phyloP scores from a whole-genome alignment of 1,284 basidiomycete species.

The Moniliophthora roreri region DNA sequence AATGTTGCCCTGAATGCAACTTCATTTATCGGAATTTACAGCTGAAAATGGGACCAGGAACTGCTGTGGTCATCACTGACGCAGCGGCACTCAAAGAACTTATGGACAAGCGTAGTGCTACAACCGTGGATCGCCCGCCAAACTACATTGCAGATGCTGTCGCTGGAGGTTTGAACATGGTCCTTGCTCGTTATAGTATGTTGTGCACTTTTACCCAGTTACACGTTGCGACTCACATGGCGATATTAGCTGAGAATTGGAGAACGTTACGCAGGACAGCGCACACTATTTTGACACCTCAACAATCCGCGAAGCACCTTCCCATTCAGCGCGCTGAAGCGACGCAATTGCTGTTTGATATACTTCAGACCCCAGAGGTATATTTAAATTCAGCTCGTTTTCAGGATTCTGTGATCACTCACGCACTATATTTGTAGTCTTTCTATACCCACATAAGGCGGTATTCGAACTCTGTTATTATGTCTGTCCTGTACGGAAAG shows the following conservation, averaged over 20 bases:
- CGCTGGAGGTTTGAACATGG: conserved; percentile 15
- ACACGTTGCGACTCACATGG: too few relatives aligned
- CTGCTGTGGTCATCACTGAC: conserved; percentile 15
- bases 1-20: not conserved
- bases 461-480: conserved; percentile 27
- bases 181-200: conserved; percentile 14
- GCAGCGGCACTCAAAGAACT: conserved; percentile 16
- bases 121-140: conserved; percentile 13
- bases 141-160: conserved; percentile 13
- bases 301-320: conserved; percentile 24
- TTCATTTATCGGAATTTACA: not conserved
- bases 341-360: conserved; percentile 30
- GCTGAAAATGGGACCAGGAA: conserved; percentile 15
- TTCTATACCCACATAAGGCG: conserved; percentile 28
- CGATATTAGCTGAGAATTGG: conserved; percentile 25
- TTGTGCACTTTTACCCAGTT: too few relatives aligned
- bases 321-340: conserved; percentile 29
- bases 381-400: not conserved
- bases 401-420: not conserved
- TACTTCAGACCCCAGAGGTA: conserved; percentile 27
- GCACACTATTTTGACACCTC: conserved; percentile 26
- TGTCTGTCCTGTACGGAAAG: conserved; percentile 29
- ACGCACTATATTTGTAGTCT: conserved; percentile 16
- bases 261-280: conserved; percentile 24
- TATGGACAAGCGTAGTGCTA: conserved; percentile 15